Evolutionary conservation across 176 grass and related monocot species (phyloP).

Genomic region (Oryza australiensis): DNA sequence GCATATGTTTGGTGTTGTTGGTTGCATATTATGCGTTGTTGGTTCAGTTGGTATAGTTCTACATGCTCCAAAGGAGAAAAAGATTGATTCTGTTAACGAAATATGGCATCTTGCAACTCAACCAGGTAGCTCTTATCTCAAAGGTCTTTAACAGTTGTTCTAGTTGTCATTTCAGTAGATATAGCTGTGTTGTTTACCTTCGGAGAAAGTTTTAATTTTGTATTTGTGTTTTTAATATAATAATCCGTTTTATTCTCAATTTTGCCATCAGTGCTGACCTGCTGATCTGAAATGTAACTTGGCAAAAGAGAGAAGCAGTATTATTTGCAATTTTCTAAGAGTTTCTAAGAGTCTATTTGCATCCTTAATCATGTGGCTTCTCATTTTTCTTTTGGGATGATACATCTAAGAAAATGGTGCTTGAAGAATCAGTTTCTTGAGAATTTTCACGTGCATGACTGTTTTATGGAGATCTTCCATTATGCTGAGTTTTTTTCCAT

Average conservation of each 20-base stretch:
- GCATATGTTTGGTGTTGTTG: constrained; percentile 89
- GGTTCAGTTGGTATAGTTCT: constrained; percentile 79
- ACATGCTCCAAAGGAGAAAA: constrained; percentile 83
- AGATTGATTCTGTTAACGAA: constrained; percentile 86
- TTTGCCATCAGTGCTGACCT: not conserved
- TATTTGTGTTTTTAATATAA: not conserved
- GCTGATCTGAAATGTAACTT: not conserved
- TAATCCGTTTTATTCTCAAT: not conserved
- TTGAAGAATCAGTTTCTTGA: not conserved
- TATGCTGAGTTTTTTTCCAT: not conserved
- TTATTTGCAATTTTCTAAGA: not conserved
- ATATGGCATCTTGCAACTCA: constrained; percentile 86
- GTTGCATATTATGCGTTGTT: constrained; percentile 84
- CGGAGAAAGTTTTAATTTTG: not conserved
- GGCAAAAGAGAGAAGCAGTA: not conserved
- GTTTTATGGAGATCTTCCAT: not conserved
- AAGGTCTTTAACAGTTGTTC: not conserved
- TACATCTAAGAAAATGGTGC: not conserved
- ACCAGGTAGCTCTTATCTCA: constrained; percentile 56
- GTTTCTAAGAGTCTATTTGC: not conserved
- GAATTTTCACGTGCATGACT: not conserved
- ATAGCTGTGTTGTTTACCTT: not conserved
- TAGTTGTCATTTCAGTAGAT: not conserved
- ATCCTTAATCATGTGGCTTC: not conserved
- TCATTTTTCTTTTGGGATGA: not conserved